These are phyloP conservation scores for Acanthamoeba quina DNA, from an alignment of 208 protist genomes.

Conservation along the genomic window DNA sequence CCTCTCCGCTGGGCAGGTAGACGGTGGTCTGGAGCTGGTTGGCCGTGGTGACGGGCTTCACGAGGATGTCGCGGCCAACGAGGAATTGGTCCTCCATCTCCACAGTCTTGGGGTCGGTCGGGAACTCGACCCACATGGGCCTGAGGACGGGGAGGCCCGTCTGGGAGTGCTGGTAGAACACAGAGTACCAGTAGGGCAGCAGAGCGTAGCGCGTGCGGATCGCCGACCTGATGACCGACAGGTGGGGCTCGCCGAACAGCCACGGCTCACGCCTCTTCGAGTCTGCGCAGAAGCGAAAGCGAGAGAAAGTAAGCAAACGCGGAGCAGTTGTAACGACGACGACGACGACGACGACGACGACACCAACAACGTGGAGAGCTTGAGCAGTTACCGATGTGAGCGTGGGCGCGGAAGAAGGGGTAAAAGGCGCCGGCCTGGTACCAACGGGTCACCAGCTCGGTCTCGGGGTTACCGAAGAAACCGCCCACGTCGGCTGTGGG, in stretches of 20 bases:
- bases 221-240: slow-evolving; percentile 75
- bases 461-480: slow-evolving; percentile 97
- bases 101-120: slow-evolving; percentile 88
- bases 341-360: too few relatives aligned
- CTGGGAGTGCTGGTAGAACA: slow-evolving; percentile 93
- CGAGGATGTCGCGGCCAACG: slow-evolving; percentile 94
- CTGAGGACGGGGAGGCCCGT: slow-evolving; percentile 94
- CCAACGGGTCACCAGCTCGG: slow-evolving; percentile 98
- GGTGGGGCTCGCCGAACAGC: slow-evolving; percentile 93
- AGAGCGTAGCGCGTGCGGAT: slow-evolving; percentile 93
- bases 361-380: too few relatives aligned
- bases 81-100: slow-evolving; percentile 94
- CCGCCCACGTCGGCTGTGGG: slow-evolving; percentile 96
- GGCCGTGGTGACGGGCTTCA: slow-evolving; percentile 91
- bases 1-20: slow-evolving; percentile 91
- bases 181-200: slow-evolving; percentile 97
- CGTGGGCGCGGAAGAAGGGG: slow-evolving; percentile 98
- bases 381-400: slow-evolving; percentile 89
- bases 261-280: slow-evolving; percentile 98
- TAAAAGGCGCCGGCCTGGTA: slow-evolving; percentile 97
- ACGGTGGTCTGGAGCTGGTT: slow-evolving; percentile 86
- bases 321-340: too few relatives aligned
- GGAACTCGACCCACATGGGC: slow-evolving; percentile 97
- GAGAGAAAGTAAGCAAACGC: too few relatives aligned
- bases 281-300: too few relatives aligned